Percentiles rank a stretch among this genome's conserved stretches.
Conservation (phyloP, 345 rosid genomes). For the Sisymbrium altissimum region DNA sequence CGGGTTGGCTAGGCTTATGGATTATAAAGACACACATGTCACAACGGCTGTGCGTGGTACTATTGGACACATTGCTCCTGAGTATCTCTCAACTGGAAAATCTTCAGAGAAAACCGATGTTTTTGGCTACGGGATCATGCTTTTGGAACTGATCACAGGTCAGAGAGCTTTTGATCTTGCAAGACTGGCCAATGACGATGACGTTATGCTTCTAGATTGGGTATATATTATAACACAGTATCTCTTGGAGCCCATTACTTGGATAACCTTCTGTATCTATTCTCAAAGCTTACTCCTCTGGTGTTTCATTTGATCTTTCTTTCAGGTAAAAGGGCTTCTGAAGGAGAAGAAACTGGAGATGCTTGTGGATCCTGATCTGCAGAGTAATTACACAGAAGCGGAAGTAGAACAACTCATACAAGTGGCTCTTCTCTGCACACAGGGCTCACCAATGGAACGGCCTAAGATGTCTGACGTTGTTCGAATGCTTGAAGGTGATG, state of each 20-base stretch:
- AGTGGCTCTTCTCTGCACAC: conserved; percentile 88
- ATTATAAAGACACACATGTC: conserved; percentile 93
- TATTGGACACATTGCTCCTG: conserved; percentile 95
- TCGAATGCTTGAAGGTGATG: conserved; percentile 93
- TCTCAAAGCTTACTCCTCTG: background rate
- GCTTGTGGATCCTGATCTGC: conserved; percentile 92
- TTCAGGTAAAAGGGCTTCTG: conserved; percentile 81
- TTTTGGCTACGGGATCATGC: conserved; percentile 95
- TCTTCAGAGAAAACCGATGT: conserved; percentile 97
- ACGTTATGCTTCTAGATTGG: conserved; percentile 95
- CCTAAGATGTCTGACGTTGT: conserved; percentile 96
- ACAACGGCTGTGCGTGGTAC: conserved; percentile 96
- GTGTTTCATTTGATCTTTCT: background rate
- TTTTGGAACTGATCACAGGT: conserved; percentile 88
- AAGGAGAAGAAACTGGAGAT: conserved; percentile 83
- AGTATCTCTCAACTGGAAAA: conserved; percentile 88
- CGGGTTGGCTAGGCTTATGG: conserved; percentile 92
- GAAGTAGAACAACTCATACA: conserved; percentile 93
- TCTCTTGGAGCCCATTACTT: background rate
- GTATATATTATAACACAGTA: conserved; percentile 32
- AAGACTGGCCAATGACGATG: conserved; percentile 85
- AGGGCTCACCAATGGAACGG: conserved; percentile 84
- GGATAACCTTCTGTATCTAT: background rate
- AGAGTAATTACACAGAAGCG: conserved; percentile 59
- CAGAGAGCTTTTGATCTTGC: conserved; percentile 98